Percentiles rank a stretch among this genome's conserved stretches.
phyloP scores from a whole-genome alignment of 2,329 filamentous ascomycete genomes.

The Xylariaceae sp. region DNA sequence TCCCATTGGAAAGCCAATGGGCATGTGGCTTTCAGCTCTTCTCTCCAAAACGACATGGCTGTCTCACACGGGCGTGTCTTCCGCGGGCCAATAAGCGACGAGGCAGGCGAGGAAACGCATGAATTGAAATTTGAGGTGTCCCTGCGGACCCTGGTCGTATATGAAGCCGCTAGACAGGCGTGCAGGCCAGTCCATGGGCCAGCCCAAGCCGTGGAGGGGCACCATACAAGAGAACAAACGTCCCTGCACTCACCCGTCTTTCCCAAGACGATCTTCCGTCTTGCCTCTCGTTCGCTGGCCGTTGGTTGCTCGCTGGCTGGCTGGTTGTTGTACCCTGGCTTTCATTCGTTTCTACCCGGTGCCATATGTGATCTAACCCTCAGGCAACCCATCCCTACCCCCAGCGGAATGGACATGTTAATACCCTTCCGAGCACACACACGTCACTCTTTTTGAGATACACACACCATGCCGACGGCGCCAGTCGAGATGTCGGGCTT shows the following conservation, averaged over 20 bases:
- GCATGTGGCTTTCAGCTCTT: too few species aligned
- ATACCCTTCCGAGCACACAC: constrained; percentile 16
- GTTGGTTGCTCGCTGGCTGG: constrained; percentile 9
- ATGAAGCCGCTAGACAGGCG: too few species aligned
- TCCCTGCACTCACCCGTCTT: constrained; percentile 1
- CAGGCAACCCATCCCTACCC: constrained; percentile 9
- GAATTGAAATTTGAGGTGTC: too few species aligned
- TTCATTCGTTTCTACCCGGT: constrained; percentile 7
- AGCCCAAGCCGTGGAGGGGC: too few species aligned
- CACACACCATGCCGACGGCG: constrained; percentile 17
- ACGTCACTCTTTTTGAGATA: constrained; percentile 16
- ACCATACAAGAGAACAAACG: background rate
- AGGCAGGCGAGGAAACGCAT: too few species aligned
- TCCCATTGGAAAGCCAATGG: too few species aligned
- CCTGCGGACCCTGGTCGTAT: too few species aligned
- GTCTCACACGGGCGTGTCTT: too few species aligned
- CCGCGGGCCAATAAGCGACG: too few species aligned
- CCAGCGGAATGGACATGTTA: constrained; percentile 17
- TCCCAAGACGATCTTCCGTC: constrained; percentile 2
- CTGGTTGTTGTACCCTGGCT: constrained; percentile 5
- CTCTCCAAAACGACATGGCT: too few species aligned
- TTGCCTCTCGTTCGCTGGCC: constrained; percentile 8
- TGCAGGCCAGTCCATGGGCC: too few species aligned
- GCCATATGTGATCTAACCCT: constrained; percentile 13
- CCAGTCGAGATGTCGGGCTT: constrained; percentile 15